A percentile compares a stretch with the other conserved stretches of the same genome.
These are phyloP conservation scores for Globisporangium uncinulatum DNA, from an alignment of 352 stramenopile genomes.

Conservation along the genomic window DNA sequence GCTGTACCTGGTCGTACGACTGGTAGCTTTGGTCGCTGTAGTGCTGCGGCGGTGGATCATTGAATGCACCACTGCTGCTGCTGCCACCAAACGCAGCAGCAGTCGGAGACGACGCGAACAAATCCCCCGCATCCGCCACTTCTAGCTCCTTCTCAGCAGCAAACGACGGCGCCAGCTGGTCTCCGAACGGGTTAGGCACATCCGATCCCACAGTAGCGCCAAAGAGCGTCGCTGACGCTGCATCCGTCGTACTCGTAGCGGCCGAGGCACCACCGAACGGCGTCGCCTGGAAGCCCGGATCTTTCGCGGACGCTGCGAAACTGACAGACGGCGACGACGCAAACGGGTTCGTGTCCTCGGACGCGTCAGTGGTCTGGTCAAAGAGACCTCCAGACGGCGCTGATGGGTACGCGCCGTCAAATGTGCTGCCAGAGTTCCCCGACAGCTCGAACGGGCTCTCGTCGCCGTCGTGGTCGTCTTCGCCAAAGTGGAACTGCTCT, in stretches of 20 bases:
- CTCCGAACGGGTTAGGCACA: constrained; percentile 46
- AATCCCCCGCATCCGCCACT: constrained; percentile 41
- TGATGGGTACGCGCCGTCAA: constrained; percentile 11
- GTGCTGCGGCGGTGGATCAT: constrained; percentile 18
- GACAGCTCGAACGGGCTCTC: constrained; percentile 22
- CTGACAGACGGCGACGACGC: constrained; percentile 19
- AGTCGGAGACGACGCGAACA: constrained; percentile 45
- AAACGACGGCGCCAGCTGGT: constrained; percentile 11
- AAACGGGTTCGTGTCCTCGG: constrained; percentile 40
- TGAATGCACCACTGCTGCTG: constrained; percentile 14
- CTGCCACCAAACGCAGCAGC: constrained; percentile 23
- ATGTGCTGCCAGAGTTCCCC: constrained; percentile 22
- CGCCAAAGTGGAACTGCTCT: constrained; percentile 26
- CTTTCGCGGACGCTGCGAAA: constrained; percentile 20
- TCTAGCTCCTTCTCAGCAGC: constrained; percentile 47
- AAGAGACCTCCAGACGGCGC: constrained; percentile 17
- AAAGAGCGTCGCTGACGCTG: constrained; percentile 48
- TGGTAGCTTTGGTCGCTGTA: constrained; percentile 25
- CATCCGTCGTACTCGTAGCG: constrained; percentile 1
- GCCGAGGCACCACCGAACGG: constrained; percentile 8
- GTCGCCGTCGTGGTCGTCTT: constrained; percentile 14
- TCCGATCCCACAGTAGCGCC: constrained; percentile 35
- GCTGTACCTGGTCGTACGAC: constrained; percentile 31
- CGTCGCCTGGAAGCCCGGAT: constrained; percentile 6
- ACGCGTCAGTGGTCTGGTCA: constrained; percentile 15